Conservation (phyloP, 202 grass and related monocot genomes). For the Musa balbisiana region DNA sequence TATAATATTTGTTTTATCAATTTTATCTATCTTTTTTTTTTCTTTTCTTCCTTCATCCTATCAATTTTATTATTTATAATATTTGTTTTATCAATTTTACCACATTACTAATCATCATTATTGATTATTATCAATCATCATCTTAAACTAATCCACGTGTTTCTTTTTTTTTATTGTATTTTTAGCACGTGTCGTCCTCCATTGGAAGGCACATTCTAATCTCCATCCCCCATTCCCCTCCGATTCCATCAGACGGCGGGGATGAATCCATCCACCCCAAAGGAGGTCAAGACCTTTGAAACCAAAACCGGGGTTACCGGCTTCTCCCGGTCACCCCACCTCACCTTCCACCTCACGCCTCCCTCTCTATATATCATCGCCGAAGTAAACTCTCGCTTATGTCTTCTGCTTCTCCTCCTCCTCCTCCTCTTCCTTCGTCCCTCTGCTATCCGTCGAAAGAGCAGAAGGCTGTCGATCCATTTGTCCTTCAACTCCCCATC, state of each 20-base stretch:
- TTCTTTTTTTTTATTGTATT: too few relatives aligned
- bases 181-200: too few relatives aligned
- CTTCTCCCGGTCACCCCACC: constrained; percentile 25
- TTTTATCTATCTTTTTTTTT: too few relatives aligned
- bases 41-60: too few relatives aligned
- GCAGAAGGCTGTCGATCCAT: too few relatives aligned
- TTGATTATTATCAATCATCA: too few relatives aligned
- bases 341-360: constrained; percentile 27
- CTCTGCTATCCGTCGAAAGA: background rate
- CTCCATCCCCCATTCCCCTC: background rate
- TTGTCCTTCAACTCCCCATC: background rate
- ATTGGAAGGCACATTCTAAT: too few relatives aligned
- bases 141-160: too few relatives aligned
- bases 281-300: background rate
- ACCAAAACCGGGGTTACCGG: constrained; percentile 39
- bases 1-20: too few relatives aligned
- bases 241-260: constrained; percentile 8
- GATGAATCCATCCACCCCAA: background rate
- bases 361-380: constrained; percentile 1
- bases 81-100: too few relatives aligned
- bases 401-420: background rate
- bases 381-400: background rate
- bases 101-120: too few relatives aligned
- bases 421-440: background rate
- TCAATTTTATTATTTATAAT: too few relatives aligned